Evolutionary conservation across 768 basidiomycete species (phyloP).

Genomic region (Amanita rubescens): DNA sequence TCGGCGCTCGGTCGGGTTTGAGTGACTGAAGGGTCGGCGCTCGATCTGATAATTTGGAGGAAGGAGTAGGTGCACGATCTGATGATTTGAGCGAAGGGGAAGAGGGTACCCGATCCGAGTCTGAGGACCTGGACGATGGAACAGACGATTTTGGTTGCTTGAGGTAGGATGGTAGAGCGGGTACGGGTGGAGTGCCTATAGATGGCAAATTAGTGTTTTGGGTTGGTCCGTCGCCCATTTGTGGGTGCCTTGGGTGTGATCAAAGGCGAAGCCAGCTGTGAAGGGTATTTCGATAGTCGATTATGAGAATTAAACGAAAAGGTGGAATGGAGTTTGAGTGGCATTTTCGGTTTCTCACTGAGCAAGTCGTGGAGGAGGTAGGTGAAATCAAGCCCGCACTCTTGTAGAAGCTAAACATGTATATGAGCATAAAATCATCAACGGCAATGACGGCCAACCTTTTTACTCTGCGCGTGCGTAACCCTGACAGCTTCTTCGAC

Average conservation of each 20-base stretch:
- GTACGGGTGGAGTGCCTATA: not conserved
- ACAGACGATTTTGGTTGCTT: not conserved
- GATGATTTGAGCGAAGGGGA: conserved; percentile 22
- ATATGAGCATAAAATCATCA: not conserved
- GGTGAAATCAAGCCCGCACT: conserved; percentile 91
- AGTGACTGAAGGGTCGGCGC: conserved; percentile 16
- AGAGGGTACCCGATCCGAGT: conserved; percentile 15
- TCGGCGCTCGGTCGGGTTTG: conserved; percentile 9
- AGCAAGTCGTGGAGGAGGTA: conserved; percentile 81
- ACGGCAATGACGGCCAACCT: conserved; percentile 40
- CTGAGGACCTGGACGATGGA: not conserved
- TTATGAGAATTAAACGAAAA: conserved; percentile 11
- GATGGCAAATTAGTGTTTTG: not conserved
- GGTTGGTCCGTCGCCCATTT: not conserved
- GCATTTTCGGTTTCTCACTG: conserved; percentile 39
- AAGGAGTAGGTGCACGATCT: conserved; percentile 14
- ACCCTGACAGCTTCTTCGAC: conserved; percentile 76
- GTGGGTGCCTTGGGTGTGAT: conserved; percentile 16
- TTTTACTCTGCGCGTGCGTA: conserved; percentile 74
- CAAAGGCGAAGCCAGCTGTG: conserved; percentile 4
- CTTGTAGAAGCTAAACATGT: conserved; percentile 66
- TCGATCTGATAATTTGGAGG: conserved; percentile 18
- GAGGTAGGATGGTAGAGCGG: conserved; percentile 2
- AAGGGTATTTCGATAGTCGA: conserved; percentile 22
- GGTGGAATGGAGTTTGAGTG: conserved; percentile 16